Base-by-base conservation (phyloP, 78 protist species). In the Dictyostelium purpureum region DNA sequence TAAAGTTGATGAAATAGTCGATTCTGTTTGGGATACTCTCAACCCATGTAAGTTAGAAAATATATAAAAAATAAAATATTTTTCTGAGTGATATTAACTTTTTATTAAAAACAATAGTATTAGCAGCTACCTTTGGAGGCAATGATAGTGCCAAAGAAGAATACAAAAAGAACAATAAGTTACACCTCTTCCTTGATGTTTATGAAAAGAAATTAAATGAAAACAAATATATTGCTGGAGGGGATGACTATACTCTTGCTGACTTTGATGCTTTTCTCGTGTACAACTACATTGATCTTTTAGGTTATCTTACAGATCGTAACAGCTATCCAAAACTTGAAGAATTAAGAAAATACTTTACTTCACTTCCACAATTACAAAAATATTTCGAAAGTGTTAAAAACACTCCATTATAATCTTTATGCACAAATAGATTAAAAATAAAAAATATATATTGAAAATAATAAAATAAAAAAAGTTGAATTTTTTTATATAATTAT, bases 21-120 rank as follows among this genome's bases (percentile, higher is more conserved):
- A 79, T 28, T 28, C 54, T 33, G 26, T 79, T 65, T 37, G 52
- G 49, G 88, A 79, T 79, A 28, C 65, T n/a, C n/a, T n/a, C n/a
- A n/a, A n/a, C 59, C n/a, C n/a, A n/a, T n/a, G n/a, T n/a, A n/a
- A n/a, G n/a, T n/a, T n/a, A n/a, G n/a, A n/a, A n/a, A n/a, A n/a
- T n/a, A n/a, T n/a, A n/a, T n/a, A n/a, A n/a, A n/a, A n/a, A n/a
- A n/a, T n/a, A n/a, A n/a, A n/a, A n/a, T n/a, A n/a, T n/a, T n/a
- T n/a, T n/a, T n/a, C n/a, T n/a, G n/a, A n/a, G n/a, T n/a, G n/a
- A n/a, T n/a, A n/a, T n/a, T n/a, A n/a, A n/a, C n/a, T n/a, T n/a
- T n/a, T n/a, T n/a, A n/a, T n/a, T n/a, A n/a, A n/a, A n/a, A n/a
- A n/a, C n/a, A 35, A 35, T 63, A 31, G 71, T 63, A 63, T 12